A percentile compares a stretch with the other conserved stretches of the same genome.
Evolutionary conservation across 2,329 filamentous ascomycete genomes (phyloP).

Genomic region (Verticillium klebahnii): DNA sequence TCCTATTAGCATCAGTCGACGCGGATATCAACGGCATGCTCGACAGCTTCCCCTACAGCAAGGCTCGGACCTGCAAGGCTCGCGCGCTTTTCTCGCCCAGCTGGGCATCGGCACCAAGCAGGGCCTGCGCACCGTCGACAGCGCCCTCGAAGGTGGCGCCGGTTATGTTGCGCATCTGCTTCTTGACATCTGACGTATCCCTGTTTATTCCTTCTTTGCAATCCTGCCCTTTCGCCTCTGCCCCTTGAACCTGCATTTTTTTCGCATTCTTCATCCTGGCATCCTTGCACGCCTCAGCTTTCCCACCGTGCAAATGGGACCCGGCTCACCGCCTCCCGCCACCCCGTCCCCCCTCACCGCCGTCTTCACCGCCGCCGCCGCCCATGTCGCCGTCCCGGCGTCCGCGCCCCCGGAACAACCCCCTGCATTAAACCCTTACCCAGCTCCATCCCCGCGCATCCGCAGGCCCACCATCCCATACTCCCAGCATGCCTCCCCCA

Average conservation of each 20-base stretch:
- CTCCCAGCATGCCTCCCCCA: neutral
- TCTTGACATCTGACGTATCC: neutral
- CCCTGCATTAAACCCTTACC: neutral
- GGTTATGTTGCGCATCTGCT: conserved; percentile 24
- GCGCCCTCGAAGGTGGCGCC: conserved; percentile 32
- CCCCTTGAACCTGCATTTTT: conserved; percentile 1
- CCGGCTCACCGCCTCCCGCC: neutral
- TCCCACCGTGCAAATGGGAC: neutral
- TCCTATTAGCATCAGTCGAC: conserved; percentile 43
- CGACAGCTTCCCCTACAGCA: conserved; percentile 63
- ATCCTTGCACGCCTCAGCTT: neutral
- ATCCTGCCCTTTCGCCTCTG: conserved; percentile 1
- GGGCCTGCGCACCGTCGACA: conserved; percentile 22
- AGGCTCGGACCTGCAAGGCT: conserved; percentile 65
- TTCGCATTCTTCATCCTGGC: conserved; percentile 7
- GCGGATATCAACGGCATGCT: conserved; percentile 68
- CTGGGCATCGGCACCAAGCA: conserved; percentile 41
- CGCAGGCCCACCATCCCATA: neutral
- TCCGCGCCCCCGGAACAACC: conserved; percentile 6
- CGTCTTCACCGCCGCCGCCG: conserved; percentile 1
- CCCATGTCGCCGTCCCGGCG: conserved; percentile 6
- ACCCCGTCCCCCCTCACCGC: neutral
- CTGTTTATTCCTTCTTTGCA: neutral
- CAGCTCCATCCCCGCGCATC: neutral
- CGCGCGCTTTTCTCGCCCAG: conserved; percentile 64